phyloP scores from a whole-genome alignment of 768 basidiomycete species.

The Tricholoma sp. region DNA sequence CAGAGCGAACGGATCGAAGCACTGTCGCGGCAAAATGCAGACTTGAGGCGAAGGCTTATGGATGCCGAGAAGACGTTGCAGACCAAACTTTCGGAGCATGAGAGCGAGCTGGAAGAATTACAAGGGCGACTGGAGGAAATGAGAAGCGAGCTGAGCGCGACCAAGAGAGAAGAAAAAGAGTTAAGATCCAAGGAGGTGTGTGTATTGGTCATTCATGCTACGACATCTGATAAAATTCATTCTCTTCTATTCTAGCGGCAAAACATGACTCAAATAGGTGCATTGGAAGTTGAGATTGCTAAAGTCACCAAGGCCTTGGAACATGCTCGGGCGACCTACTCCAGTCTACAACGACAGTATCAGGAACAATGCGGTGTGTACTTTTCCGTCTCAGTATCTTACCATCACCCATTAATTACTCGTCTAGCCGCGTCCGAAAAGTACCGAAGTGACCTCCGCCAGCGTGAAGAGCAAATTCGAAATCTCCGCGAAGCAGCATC shows the following conservation, averaged over 20 bases:
- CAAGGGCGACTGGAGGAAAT: slow-evolving; percentile 75
- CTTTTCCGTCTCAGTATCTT: background rate
- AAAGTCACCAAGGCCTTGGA: slow-evolving; percentile 75
- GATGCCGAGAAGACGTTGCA: slow-evolving; percentile 71
- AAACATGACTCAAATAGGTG: slow-evolving; percentile 59
- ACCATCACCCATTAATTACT: background rate
- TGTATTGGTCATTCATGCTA: slow-evolving; percentile 8
- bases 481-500: slow-evolving; percentile 53
- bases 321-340: slow-evolving; percentile 64
- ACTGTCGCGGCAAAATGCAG: slow-evolving; percentile 66
- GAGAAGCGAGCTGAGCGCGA: slow-evolving; percentile 66
- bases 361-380: slow-evolving; percentile 79
- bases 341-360: slow-evolving; percentile 80
- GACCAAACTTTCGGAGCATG: slow-evolving; percentile 68
- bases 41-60: slow-evolving; percentile 67
- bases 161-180: slow-evolving; percentile 92
- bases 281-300: slow-evolving; percentile 73
- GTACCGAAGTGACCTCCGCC: slow-evolving; percentile 67
- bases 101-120: slow-evolving; percentile 78
- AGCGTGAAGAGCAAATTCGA: slow-evolving; percentile 71
- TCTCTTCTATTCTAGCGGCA: slow-evolving; percentile 40
- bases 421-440: slow-evolving; percentile 68
- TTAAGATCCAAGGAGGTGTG: slow-evolving; percentile 79
- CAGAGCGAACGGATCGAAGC: slow-evolving; percentile 70
- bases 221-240: background rate